Base-by-base conservation (phyloP, 2,329 filamentous ascomycete genomes). In the Mycosphaerella arachidis region DNA sequence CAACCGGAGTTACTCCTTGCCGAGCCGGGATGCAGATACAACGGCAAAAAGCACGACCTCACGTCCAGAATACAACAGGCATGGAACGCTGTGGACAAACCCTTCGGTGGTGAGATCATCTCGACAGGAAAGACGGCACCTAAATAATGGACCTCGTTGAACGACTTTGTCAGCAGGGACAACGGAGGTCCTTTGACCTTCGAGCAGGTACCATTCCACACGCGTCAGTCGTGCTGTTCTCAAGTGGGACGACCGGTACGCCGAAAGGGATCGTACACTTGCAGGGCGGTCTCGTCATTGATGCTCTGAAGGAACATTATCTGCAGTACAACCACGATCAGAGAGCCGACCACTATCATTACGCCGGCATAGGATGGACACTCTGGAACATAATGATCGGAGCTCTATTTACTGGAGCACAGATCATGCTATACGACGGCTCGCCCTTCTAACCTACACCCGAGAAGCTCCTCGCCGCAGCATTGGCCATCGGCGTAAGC, bases 201-300 rank as follows among this genome's bases (percentile, higher is more conserved):
- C 24, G 45, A 48, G 16, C 54, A 56, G 46, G 54, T 56, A n/a
- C 30, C 54, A 10, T 56, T 56, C 43, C 40, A 46, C 7, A 55
- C 35, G 8, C 52, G 50, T 51, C 53, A 3, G 46, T 57, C 1
- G 56, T 52, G 69, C 72, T 57, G 48, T 57, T 57, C 48, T 57
- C 56, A 1, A 43, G 18, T 7, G 90, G 90, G 3, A 94, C 90
- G 1, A 93, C 90, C 0, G 90, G 90, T 4, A 84, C 82, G 6
- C 90, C 90, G n/a, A 94, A 94, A 70, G 90, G 89, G 59, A 93
- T 94, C 63, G 89, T 92, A 1, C 90, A 94, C 24, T 37, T 33
- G 4, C 58, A 60, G 5, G 57, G 57, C 40, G 57, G 57, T 12
- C 43, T 59, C 10, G 35, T 54, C n/a, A 48, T 53, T 1, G 50